These are phyloP conservation scores for Hemileccinum impolitum DNA, from an alignment of 768 basidiomycete genomes.

Conservation along the genomic window DNA sequence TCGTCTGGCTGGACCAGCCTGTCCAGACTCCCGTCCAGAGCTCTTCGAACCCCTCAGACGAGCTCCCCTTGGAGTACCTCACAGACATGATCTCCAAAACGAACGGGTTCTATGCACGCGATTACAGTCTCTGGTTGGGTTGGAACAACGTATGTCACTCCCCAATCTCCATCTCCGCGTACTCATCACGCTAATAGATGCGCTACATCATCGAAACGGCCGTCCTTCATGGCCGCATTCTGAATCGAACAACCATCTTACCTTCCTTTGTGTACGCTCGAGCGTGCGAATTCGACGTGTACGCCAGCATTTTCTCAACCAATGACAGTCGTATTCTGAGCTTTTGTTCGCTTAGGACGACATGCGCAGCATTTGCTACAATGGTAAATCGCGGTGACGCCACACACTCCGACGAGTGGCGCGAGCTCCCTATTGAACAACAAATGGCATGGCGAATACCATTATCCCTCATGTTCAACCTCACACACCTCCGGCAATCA, in stretches of 20 bases:
- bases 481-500: conserved; percentile 35
- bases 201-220: conserved; percentile 48
- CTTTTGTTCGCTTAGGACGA: conserved; percentile 17
- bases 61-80: conserved; percentile 31
- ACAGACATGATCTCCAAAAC: conserved; percentile 36
- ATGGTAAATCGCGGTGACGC: conserved; percentile 48
- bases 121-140: conserved; percentile 46
- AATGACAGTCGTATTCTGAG: neutral
- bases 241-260: conserved; percentile 43
- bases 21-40: neutral
- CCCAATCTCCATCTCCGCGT: no score
- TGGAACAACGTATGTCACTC: conserved; percentile 42
- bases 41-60: conserved; percentile 5
- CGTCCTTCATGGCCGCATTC: conserved; percentile 39
- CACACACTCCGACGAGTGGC: conserved; percentile 38
- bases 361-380: conserved; percentile 38
- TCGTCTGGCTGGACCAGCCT: conserved; percentile 13
- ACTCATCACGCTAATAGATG: conserved; percentile 30
- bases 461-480: conserved; percentile 41
- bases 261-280: conserved; percentile 48
- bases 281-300: conserved; percentile 38
- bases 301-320: neutral
- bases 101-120: conserved; percentile 43
- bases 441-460: conserved; percentile 36
- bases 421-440: conserved; percentile 33